phyloP scores from a whole-genome alignment of 768 basidiomycete genomes.

The Lentinula boryana region DNA sequence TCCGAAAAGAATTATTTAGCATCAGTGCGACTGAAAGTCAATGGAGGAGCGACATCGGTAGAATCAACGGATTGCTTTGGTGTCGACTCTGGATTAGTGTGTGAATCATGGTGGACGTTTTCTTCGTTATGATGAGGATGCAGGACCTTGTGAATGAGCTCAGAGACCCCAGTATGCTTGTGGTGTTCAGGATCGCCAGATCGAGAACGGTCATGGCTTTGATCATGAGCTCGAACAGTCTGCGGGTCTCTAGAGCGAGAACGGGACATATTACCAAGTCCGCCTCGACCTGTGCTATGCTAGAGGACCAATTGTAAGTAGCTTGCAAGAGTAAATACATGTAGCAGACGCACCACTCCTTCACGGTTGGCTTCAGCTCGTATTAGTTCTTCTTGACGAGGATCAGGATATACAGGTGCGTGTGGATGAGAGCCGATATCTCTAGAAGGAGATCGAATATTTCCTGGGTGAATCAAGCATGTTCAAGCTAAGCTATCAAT shows the following conservation, averaged over 20 bases:
- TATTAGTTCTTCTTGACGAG: background rate
- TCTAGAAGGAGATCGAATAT: conserved; percentile 76
- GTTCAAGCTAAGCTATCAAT: background rate
- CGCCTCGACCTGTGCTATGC: conserved; percentile 64
- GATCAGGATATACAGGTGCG: conserved; percentile 8
- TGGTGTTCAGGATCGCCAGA: conserved; percentile 2
- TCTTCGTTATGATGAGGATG: background rate
- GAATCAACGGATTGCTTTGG: background rate
- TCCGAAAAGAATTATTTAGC: background rate
- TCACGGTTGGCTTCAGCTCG: conserved; percentile 19
- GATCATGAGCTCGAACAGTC: conserved; percentile 11
- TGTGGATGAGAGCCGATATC: conserved; percentile 29
- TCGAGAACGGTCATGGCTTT: conserved; percentile 16
- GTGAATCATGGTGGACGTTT: background rate
- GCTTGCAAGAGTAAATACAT: background rate
- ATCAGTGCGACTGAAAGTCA: background rate
- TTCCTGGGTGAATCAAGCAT: conserved; percentile 28
- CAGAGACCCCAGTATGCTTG: background rate
- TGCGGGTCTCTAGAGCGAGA: conserved; percentile 47
- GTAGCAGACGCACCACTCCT: conserved; percentile 15
- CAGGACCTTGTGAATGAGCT: background rate
- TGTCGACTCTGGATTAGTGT: background rate
- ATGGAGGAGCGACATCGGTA: background rate
- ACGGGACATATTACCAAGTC: conserved; percentile 53
- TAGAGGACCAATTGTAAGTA: conserved; percentile 12